Evolutionary conservation across 768 basidiomycete genomes (phyloP).

Genomic region (Lactarius deliciosus): DNA sequence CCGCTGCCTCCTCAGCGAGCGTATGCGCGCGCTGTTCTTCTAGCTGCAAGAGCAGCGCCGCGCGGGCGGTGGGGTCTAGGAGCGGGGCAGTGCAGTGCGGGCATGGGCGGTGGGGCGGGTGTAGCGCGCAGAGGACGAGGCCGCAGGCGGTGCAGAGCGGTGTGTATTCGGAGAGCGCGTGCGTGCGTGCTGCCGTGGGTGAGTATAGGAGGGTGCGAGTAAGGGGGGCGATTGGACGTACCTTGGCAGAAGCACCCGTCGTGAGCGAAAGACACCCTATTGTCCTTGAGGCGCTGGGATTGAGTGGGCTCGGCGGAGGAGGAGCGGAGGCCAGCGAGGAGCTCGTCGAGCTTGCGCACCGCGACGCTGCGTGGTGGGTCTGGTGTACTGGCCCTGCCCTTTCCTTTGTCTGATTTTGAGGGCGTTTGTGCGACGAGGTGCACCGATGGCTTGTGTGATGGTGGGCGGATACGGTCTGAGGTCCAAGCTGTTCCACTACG

Average conservation of each 20-base stretch:
- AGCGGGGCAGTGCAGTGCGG: constrained; percentile 20
- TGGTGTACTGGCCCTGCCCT: constrained; percentile 11
- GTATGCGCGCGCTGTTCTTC: constrained; percentile 6
- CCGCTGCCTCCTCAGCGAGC: constrained; percentile 18
- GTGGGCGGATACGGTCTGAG: constrained; percentile 19
- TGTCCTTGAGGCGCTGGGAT: not conserved
- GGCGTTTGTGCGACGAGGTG: not conserved
- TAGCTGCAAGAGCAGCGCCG: constrained; percentile 20
- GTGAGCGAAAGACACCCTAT: not conserved
- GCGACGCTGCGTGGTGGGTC: constrained; percentile 21
- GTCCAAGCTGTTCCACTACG: constrained; percentile 20
- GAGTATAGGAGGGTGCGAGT: not conserved
- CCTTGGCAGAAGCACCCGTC: constrained; percentile 29
- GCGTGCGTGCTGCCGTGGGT: constrained; percentile 15
- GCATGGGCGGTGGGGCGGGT: constrained; percentile 22
- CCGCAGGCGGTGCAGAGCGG: constrained; percentile 28
- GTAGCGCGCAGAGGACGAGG: constrained; percentile 26
- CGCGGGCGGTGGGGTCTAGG: constrained; percentile 7
- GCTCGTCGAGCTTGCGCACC: constrained; percentile 26
- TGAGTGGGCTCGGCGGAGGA: not conserved
- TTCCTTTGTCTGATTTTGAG: constrained; percentile 16
- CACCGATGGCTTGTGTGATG: not conserved
- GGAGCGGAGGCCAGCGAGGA: constrained; percentile 16
- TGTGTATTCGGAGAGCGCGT: constrained; percentile 23
- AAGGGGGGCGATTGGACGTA: not conserved